Evolutionary conservation across 257 asterid genomes (phyloP), one percentile per base, ranked within the genome.

Genomic region (Jacaranda mimosifolia): DNA sequence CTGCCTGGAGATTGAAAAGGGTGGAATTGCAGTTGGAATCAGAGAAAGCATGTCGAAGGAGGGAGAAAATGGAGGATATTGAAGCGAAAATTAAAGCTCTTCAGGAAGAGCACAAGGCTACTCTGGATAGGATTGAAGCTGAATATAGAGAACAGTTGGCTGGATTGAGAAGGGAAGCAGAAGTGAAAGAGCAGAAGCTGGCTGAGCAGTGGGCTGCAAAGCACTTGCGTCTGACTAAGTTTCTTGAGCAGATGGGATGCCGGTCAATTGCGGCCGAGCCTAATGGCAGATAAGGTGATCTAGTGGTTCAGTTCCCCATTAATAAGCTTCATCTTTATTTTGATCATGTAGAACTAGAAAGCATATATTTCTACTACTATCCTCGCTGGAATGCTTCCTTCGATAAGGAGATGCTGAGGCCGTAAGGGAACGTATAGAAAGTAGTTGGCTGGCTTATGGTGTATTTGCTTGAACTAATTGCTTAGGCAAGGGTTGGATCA

Each of bases 191-290:
- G 83, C 97, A 90, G 86, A 93, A 95, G 71, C 70, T 95, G 79
- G 94, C 97, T 0, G 98, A 95, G 80, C 98, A 93, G 52, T 95
- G 98, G 99, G 89, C 94, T 3, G 89, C 93, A 0, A 86, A 86
- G 74, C 87, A 88, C 76, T 11, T 74, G 0, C 88, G 83, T 46
- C 80, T 88, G 1, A 67, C 82, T 2, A 83, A 77, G 80, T 81
- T 83, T 75, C 89, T 89, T 12, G 86, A 88, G 55, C 89, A 85
- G 76, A 72, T 83, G 82, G 87, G 91, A 14, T 80, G 81, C 9
- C 82, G 83, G 49, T 52, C 87, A 6, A 67, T 77, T 9, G 58
- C 75, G 15, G 14, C 66, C 10, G 88, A 88, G 48, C 81, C 79
- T 46, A 85, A 72, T 67, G 80, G 82, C 56, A 72, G 76, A 15